phyloP scores from a whole-genome alignment of 306 rosid genomes.

The Vigna nakashimae region DNA sequence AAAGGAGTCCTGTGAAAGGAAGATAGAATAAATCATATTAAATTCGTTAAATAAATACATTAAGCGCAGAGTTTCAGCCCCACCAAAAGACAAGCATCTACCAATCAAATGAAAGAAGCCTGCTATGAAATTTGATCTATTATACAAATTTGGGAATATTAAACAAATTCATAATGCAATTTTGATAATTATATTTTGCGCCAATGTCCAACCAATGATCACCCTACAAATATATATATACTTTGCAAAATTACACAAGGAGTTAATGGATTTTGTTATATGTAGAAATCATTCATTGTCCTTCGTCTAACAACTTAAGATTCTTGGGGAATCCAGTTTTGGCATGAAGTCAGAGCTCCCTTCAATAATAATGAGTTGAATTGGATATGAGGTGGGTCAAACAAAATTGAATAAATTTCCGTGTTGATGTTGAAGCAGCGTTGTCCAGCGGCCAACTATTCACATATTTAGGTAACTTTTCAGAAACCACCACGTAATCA shows the following conservation, averaged over 20 bases:
- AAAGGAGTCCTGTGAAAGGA: conserved; percentile 56
- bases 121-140: conserved; percentile 12
- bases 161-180: conserved; percentile 15
- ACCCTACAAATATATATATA: neutral
- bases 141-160: no score
- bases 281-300: neutral
- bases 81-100: conserved; percentile 12
- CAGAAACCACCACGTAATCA: no score
- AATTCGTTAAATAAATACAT: conserved; percentile 2
- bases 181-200: conserved; percentile 13
- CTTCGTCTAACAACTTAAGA: neutral
- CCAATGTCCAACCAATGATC: conserved; percentile 17
- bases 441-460: no score
- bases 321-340: neutral
- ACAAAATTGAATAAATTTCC: no score
- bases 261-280: neutral
- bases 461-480: no score
- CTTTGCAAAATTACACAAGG: neutral
- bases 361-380: neutral
- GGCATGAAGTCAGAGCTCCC: neutral
- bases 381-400: no score
- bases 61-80: conserved; percentile 17
- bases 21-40: conserved; percentile 14
- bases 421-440: no score
- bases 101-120: conserved; percentile 25